Percentiles rank a stretch among this genome's conserved stretches.
Conservation (phyloP, 805 yeast species). For the Deakozyma indianensis region DNA sequence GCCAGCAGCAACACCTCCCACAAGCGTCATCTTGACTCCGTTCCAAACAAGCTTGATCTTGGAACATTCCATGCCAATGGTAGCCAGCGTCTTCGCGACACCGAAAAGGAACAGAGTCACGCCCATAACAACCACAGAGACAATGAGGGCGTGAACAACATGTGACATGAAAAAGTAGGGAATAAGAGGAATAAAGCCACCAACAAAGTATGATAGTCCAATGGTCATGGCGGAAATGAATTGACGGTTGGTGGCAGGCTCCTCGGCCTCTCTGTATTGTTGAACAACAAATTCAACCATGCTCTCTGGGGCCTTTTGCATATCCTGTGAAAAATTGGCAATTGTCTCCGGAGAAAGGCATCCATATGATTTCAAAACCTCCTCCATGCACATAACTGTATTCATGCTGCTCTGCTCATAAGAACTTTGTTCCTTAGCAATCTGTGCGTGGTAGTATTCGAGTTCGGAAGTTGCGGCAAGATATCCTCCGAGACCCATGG, state of each 20-base stretch:
- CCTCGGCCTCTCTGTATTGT: slow-evolving; percentile 86
- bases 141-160: slow-evolving; percentile 63
- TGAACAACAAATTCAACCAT: slow-evolving; percentile 79
- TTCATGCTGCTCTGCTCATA: slow-evolving; percentile 5
- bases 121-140: slow-evolving; percentile 68
- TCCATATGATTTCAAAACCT: not conserved
- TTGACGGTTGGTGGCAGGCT: slow-evolving; percentile 88
- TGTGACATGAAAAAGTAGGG: slow-evolving; percentile 77
- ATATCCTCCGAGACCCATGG: slow-evolving; percentile 96
- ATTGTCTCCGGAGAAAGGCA: slow-evolving; percentile 35
- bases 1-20: slow-evolving; percentile 95
- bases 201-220: slow-evolving; percentile 76
- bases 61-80: slow-evolving; percentile 72
- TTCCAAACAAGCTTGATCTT: slow-evolving; percentile 33
- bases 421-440: slow-evolving; percentile 15
- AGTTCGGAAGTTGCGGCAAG: slow-evolving; percentile 84
- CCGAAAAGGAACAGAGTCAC: slow-evolving; percentile 83
- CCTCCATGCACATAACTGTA: slow-evolving; percentile 1
- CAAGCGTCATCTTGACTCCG: slow-evolving; percentile 84
- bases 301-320: slow-evolving; percentile 61
- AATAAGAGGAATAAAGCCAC: slow-evolving; percentile 81
- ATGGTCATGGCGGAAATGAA: slow-evolving; percentile 78
- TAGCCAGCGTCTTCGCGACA: slow-evolving; percentile 64
- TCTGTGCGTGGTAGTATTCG: slow-evolving; percentile 18
- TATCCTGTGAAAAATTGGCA: slow-evolving; percentile 56